Conservation (phyloP, 495 filamentous ascomycete species). For the Alectoria sarmentosa region DNA sequence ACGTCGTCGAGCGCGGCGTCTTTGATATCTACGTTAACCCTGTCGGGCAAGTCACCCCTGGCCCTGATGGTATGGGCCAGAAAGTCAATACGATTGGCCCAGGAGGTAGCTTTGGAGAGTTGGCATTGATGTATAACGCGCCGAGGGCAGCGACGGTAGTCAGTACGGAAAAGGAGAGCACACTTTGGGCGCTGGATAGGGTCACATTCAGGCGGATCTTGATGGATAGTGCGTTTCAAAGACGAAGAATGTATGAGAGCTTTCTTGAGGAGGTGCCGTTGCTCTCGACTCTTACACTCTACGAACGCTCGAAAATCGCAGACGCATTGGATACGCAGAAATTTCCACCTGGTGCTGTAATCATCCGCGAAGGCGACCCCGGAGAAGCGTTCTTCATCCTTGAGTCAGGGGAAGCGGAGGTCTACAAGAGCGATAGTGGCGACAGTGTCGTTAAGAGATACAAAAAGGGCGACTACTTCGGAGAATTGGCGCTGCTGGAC, state of each 20-base stretch:
- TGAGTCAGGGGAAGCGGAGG: constrained; percentile 83
- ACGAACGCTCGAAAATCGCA: constrained; percentile 94
- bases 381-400: constrained; percentile 91
- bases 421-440: constrained; percentile 55
- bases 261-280: constrained; percentile 96
- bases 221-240: constrained; percentile 96
- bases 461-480: constrained; percentile 91
- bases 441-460: constrained; percentile 68
- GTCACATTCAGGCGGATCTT: constrained; percentile 96
- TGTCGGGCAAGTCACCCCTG: constrained; percentile 70
- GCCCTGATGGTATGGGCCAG: constrained; percentile 74
- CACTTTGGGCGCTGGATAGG: constrained; percentile 89
- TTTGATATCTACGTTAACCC: constrained; percentile 91
- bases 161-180: constrained; percentile 68
- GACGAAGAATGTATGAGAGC: constrained; percentile 91
- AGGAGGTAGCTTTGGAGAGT: constrained; percentile 94
- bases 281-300: constrained; percentile 74
- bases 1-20: constrained; percentile 83
- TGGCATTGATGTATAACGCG: constrained; percentile 98
- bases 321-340: constrained; percentile 90
- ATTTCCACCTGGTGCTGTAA: constrained; percentile 67
- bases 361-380: constrained; percentile 87
- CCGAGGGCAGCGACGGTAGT: constrained; percentile 95
- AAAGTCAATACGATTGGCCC: constrained; percentile 77
- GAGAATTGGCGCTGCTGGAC: constrained; percentile 86